Percentiles rank a stretch among this genome's conserved stretches.
Evolutionary conservation across 2,329 filamentous ascomycete genomes (phyloP).

Genomic region (Cryphonectria radicalis): DNA sequence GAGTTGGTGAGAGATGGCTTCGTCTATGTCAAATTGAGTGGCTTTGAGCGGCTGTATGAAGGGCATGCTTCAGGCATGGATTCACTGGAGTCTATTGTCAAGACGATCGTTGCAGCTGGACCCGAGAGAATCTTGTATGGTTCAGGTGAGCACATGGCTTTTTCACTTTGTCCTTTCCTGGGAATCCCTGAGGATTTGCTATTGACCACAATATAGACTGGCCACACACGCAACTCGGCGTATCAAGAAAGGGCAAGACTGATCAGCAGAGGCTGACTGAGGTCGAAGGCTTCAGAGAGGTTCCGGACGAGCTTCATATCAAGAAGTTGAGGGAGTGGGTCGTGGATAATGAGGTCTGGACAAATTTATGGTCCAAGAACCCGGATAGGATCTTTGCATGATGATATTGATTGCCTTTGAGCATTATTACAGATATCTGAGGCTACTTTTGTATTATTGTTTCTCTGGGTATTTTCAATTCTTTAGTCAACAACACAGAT

Average conservation of each 20-base stretch:
- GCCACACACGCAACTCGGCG: constrained; percentile 34
- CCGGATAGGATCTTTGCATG: constrained; percentile 30
- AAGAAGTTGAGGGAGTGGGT: constrained; percentile 33
- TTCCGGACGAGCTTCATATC: constrained; percentile 31
- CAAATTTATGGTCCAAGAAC: constrained; percentile 33
- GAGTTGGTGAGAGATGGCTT: constrained; percentile 32
- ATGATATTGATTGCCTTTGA: neutral
- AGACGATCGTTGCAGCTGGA: constrained; percentile 30
- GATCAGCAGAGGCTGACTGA: constrained; percentile 32
- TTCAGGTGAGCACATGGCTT: constrained; percentile 15
- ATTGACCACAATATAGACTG: constrained; percentile 26
- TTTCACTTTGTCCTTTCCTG: neutral
- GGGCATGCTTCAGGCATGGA: constrained; percentile 30
- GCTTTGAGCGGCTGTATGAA: constrained; percentile 34
- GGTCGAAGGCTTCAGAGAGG: constrained; percentile 32
- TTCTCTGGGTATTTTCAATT: neutral
- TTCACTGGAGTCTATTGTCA: constrained; percentile 30
- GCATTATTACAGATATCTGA: neutral
- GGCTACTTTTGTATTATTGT: neutral
- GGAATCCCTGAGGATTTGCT: neutral
- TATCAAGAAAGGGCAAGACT: constrained; percentile 31
- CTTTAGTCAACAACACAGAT: neutral
- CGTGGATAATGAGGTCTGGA: constrained; percentile 31
- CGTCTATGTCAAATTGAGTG: constrained; percentile 34
- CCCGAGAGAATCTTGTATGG: constrained; percentile 33